These are phyloP conservation scores for Clonostachys rhizophaga DNA, from an alignment of 2,329 filamentous ascomycete species.

Conservation along the genomic window DNA sequence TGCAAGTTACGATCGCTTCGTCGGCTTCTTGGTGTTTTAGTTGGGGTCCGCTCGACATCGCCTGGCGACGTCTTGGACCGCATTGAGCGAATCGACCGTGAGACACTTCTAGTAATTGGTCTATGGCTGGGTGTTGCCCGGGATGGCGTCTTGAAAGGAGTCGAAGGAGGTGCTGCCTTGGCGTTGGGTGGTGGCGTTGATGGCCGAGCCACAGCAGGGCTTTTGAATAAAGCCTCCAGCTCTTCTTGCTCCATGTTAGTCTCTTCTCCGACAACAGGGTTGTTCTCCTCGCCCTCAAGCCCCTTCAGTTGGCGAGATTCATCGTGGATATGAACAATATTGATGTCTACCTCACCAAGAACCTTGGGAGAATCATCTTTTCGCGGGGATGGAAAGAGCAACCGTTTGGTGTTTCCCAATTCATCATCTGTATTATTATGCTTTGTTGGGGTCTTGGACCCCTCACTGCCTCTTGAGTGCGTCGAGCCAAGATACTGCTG, in stretches of 20 bases:
- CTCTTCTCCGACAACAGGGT: slow-evolving; percentile 24
- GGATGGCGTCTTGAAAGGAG: slow-evolving; percentile 57
- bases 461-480: too few relatives aligned
- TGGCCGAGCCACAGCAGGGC: slow-evolving; percentile 17
- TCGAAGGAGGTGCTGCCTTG: slow-evolving; percentile 28
- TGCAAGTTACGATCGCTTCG: slow-evolving; percentile 33
- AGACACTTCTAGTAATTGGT: slow-evolving; percentile 57
- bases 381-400: slow-evolving; percentile 74
- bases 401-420: slow-evolving; percentile 55
- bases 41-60: slow-evolving; percentile 40
- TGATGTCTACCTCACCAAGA: slow-evolving; percentile 52
- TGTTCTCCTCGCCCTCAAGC: slow-evolving; percentile 34
- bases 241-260: slow-evolving; percentile 39
- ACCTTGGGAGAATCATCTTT: slow-evolving; percentile 60
- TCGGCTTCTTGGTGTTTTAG: slow-evolving; percentile 34
- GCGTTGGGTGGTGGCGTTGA: slow-evolving; percentile 7
- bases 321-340: slow-evolving; percentile 36
- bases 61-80: slow-evolving; percentile 36
- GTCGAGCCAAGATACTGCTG: too few relatives aligned
- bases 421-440: slow-evolving; percentile 26
- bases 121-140: slow-evolving; percentile 57
- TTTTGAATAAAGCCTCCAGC: slow-evolving; percentile 64
- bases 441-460: slow-evolving; percentile 47
- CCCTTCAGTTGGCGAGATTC: slow-evolving; percentile 29
- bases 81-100: slow-evolving; percentile 46